Evolutionary conservation across 176 grass and related monocot species (phyloP), one percentile per base, ranked within the genome.

Genomic region (Cocos nucifera): DNA sequence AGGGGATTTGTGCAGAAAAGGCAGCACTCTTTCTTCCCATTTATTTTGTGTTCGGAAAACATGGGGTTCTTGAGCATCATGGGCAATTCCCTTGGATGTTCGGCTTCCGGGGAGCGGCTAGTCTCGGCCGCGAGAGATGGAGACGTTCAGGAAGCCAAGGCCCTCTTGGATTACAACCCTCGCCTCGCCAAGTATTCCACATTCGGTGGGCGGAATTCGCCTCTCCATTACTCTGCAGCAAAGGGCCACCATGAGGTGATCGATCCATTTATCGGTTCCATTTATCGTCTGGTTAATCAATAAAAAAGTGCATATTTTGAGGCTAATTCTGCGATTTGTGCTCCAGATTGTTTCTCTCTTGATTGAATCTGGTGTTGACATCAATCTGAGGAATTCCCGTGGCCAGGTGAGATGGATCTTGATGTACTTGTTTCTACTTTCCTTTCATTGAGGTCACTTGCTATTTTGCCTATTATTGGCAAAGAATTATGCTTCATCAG

Each of bases 171-270:
- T 54, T 81, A 85, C 61, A 98, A 98, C 56, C 93, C 93, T 23
- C 79, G 82, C 25, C 93, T 98, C 67, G 84, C 79, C 1, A 78
- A 77, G 51, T 98, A 89, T 69, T 92, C 84, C 0, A 93, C 84
- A 1, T 98, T 98, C 15, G 94, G 87, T 49, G 73, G 92, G 79
- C 74, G 73, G 22, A 98, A 92, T 69, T 85, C 94, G 4, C 88
- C 94, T 52, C 88, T 98, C 22, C 94, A 98, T 83, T 92, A 83
- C 71, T 92, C 88, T 0, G 94, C 94, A 20, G 78, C 88, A 3
- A 83, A 85, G 62, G 94, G 94, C 19, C 94, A 98, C 63, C 85
- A 93, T 19, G 94, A 98, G 88, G 94, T 98, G 55, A 87, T 64
- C 61, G 50, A 73, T 22, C 61, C 20, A 61, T 53, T 80, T 35